These are phyloP conservation scores for Lasiodiplodia citricola DNA, from an alignment of 2,329 filamentous ascomycete species.

Conservation along the genomic window DNA sequence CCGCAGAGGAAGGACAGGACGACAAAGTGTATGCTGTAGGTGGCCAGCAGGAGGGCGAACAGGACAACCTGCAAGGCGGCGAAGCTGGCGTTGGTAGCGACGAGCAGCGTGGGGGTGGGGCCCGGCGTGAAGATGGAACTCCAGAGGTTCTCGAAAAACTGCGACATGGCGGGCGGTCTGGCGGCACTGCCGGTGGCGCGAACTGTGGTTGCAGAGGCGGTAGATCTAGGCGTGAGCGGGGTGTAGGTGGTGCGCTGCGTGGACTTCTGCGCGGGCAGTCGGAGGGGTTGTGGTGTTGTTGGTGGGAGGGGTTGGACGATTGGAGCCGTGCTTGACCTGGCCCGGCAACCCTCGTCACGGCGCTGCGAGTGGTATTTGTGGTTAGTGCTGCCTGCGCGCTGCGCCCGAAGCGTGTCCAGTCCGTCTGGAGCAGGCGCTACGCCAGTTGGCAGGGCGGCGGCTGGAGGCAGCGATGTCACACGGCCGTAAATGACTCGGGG, in stretches of 20 bases:
- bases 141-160: slow-evolving; percentile 66
- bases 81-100: slow-evolving; percentile 91
- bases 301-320: slow-evolving; percentile 14
- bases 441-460: slow-evolving; percentile 9
- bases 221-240: neutral
- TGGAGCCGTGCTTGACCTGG: slow-evolving; percentile 8
- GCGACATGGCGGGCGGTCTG: slow-evolving; percentile 23
- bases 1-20: slow-evolving; percentile 79
- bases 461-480: slow-evolving; percentile 20
- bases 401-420: slow-evolving; percentile 7
- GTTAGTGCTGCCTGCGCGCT: slow-evolving; percentile 21
- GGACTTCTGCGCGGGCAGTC: neutral
- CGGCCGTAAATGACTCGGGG: slow-evolving; percentile 7
- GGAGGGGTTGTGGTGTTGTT: neutral
- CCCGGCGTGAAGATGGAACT: slow-evolving; percentile 92
- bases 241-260: neutral
- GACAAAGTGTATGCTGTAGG: slow-evolving; percentile 86
- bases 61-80: slow-evolving; percentile 82
- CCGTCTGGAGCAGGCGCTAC: neutral
- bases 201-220: neutral
- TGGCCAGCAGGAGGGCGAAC: slow-evolving; percentile 75
- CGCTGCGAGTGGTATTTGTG: slow-evolving; percentile 7
- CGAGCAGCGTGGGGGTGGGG: slow-evolving; percentile 82
- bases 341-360: slow-evolving; percentile 22
- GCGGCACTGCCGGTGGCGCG: slow-evolving; percentile 1